These are phyloP conservation scores for Boletus rufocinnamomeus DNA, from an alignment of 768 basidiomycete genomes.

Conservation along the genomic window DNA sequence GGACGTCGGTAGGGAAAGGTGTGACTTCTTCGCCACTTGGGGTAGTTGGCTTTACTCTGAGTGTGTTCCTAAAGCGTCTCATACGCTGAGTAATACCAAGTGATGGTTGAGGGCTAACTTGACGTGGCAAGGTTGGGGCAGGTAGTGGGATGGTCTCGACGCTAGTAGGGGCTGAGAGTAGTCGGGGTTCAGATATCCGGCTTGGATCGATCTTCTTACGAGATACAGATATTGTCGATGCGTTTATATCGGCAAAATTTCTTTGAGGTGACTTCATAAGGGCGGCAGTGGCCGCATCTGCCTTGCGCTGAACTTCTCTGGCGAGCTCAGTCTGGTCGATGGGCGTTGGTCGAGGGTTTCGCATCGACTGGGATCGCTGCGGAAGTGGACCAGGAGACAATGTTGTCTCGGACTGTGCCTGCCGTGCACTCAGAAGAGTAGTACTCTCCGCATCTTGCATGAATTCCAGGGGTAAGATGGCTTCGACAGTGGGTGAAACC, in stretches of 20 bases:
- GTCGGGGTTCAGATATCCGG: conserved; percentile 65
- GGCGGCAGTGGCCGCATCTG: conserved; percentile 64
- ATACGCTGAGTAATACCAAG: conserved; percentile 67
- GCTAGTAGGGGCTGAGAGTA: conserved; percentile 68
- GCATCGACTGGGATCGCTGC: conserved; percentile 38
- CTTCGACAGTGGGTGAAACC: conserved; percentile 38
- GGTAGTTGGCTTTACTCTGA: conserved; percentile 55
- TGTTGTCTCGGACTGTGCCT: conserved; percentile 1
- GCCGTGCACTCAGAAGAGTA: conserved; percentile 5
- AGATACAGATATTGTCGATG: conserved; percentile 41
- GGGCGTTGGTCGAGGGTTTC: conserved; percentile 40
- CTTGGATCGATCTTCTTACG: conserved; percentile 62
- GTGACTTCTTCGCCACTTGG: conserved; percentile 53
- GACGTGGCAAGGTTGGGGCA: conserved; percentile 35
- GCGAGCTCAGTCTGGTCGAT: conserved; percentile 58
- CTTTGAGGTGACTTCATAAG: conserved; percentile 52
- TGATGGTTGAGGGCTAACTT: conserved; percentile 41
- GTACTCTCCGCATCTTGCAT: conserved; percentile 20
- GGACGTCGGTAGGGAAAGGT: conserved; percentile 44
- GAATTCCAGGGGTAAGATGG: conserved; percentile 30
- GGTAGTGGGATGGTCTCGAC: conserved; percentile 68
- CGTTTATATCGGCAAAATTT: conserved; percentile 43
- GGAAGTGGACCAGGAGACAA: conserved; percentile 24
- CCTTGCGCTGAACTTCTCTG: conserved; percentile 66
- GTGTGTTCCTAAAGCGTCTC: conserved; percentile 68